Evolutionary conservation across 2,329 filamentous ascomycete species (phyloP), one percentile per base, ranked within the genome.

Genomic region (Apiospora marii): DNA sequence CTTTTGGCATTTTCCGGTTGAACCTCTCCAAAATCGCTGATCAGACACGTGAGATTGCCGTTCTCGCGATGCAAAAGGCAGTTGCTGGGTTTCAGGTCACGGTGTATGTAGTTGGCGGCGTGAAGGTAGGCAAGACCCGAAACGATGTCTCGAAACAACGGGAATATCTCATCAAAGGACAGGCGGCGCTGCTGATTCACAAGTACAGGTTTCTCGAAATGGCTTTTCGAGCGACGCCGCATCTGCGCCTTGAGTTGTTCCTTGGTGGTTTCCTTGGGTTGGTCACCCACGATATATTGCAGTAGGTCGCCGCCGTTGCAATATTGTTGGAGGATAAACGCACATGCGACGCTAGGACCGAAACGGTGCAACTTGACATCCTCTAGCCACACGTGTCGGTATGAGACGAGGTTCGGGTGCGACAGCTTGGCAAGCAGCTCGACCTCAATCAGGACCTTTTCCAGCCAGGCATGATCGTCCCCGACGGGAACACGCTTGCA

Each of bases 21-120:
- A 0, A 98, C 96, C 82, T 99, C 96, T 53, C 97, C 96, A 84
- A 99, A 99, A 81, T 99, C 96, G 81, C 96, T 98, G 72, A 99
- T 97, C 22, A 99, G 86, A 67, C 97, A 97, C 70, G 89, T 90
- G 14, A 95, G 85, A 53, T 91, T 92, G 68, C 88, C 88, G 34
- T 92, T 92, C 73, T 92, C 93, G 44, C 89, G 89, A 79, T 98
- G 95, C 0, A 99, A 84, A 3, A 99, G 87, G 78, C 97, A 99
- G 78, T 99, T 99, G 81, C 93, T 96, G 2, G 96, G 96, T 81
- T 99, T 99, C 37, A 99, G 87, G 81, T 99, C 96, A 72, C 96
- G 92, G 80, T 99, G 96, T 41, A 99, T 97, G 81, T 98, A 99
- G 76, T 95, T 96, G 77, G 96, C 94, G 2, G 89, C 89, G 79